Conservation (phyloP, 2,329 filamentous ascomycete species). For the Septoria linicola region DNA sequence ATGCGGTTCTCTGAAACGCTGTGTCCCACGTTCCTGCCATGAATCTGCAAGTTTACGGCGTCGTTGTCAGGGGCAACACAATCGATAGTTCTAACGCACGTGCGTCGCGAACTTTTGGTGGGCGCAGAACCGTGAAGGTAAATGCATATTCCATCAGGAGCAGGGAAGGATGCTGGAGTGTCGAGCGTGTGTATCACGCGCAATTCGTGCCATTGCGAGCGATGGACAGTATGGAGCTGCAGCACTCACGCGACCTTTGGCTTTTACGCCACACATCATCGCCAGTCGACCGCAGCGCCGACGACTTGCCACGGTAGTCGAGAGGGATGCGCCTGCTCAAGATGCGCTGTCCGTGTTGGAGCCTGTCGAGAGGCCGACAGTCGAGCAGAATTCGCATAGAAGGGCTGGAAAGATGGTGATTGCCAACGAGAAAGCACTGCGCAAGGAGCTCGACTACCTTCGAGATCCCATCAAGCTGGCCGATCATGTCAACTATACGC, state of each 20-base stretch:
- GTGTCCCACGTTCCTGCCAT: background rate
- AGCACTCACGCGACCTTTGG: constrained; percentile 21
- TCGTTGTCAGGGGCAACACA: constrained; percentile 15
- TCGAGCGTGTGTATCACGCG: constrained; percentile 46
- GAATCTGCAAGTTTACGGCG: too few species aligned
- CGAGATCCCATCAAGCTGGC: constrained; percentile 72
- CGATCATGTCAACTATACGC: constrained; percentile 61
- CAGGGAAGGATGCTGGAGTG: constrained; percentile 44
- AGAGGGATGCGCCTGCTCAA: constrained; percentile 6
- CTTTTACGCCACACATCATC: constrained; percentile 28
- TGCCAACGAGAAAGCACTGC: constrained; percentile 38
- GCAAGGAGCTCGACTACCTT: constrained; percentile 61
- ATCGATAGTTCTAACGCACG: too few species aligned
- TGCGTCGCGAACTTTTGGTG: constrained; percentile 6
- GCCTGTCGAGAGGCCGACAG: constrained; percentile 17
- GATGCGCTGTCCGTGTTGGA: constrained; percentile 36
- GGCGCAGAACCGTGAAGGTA: background rate
- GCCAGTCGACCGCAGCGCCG: constrained; percentile 9
- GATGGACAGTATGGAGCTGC: constrained; percentile 29
- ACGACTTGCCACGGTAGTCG: constrained; percentile 14
- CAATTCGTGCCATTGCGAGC: constrained; percentile 42
- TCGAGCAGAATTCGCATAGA: constrained; percentile 1
- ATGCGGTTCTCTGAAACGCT: constrained; percentile 6
- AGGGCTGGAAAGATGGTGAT: constrained; percentile 13
- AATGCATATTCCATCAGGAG: background rate